These are phyloP conservation scores for Oehlia diaphana DNA, from an alignment of 192 early-diverging fungal genomes.

Conservation along the genomic window DNA sequence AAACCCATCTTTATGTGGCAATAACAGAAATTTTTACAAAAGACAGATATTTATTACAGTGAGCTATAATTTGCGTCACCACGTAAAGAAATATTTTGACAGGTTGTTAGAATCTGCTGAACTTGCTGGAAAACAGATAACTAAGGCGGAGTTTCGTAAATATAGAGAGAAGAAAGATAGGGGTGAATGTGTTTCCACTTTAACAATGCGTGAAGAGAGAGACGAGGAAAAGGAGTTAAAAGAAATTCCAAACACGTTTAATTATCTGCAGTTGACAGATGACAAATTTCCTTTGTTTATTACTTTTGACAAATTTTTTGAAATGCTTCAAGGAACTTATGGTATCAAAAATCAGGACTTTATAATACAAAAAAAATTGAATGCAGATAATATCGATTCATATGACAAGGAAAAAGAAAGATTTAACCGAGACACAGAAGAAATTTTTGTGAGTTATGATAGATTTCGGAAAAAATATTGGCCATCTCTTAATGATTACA, in stretches of 20 bases:
- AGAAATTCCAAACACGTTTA: background rate
- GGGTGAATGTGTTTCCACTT: background rate
- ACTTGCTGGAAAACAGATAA: slow-evolving; percentile 1
- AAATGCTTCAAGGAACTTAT: slow-evolving; percentile 23
- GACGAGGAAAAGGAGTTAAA: background rate
- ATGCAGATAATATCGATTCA: background rate
- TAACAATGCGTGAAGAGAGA: background rate
- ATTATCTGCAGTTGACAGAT: background rate
- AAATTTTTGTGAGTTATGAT: background rate
- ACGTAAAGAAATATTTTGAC: slow-evolving; percentile 17
- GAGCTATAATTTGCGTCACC: background rate
- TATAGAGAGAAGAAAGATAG: background rate
- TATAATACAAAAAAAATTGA: background rate
- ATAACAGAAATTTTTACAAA: background rate
- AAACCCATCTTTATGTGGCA: background rate
- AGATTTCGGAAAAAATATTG: slow-evolving; percentile 11
- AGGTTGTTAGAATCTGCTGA: background rate
- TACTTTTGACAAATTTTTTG: slow-evolving; percentile 1
- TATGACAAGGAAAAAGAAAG: background rate
- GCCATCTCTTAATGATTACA: background rate
- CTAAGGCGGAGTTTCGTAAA: background rate
- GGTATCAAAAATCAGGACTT: background rate
- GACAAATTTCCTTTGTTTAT: slow-evolving; percentile 13
- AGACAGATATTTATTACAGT: slow-evolving; percentile 26
- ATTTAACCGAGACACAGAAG: background rate